phyloP scores from a whole-genome alignment of 495 filamentous ascomycete species.

The Chlorociboria aeruginascens region DNA sequence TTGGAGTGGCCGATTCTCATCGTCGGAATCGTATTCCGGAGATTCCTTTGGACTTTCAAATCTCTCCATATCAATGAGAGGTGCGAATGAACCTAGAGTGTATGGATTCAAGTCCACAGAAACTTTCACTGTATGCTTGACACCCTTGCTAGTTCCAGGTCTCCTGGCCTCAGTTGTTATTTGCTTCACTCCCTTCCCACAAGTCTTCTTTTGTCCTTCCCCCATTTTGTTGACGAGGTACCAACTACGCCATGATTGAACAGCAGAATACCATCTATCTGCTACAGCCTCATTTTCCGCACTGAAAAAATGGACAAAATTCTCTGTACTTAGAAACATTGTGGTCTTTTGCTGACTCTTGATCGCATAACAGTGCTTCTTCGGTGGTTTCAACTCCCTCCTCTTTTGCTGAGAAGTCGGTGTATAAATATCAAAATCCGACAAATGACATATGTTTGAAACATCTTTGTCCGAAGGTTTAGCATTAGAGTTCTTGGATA shows the following conservation, averaged over 20 bases:
- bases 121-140: slow-evolving; percentile 7
- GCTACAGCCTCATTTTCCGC: slow-evolving; percentile 59
- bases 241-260: slow-evolving; percentile 82
- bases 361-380: slow-evolving; percentile 72
- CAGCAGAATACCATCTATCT: slow-evolving; percentile 50
- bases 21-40: slow-evolving; percentile 12
- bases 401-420: slow-evolving; percentile 50
- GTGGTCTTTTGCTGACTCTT: slow-evolving; percentile 88
- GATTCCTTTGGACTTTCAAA: slow-evolving; percentile 23
- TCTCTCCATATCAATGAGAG: slow-evolving; percentile 37
- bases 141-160: slow-evolving; percentile 9
- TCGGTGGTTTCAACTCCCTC: slow-evolving; percentile 59
- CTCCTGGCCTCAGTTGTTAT: neutral
- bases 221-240: slow-evolving; percentile 63
- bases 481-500: slow-evolving; percentile 53
- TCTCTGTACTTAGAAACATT: slow-evolving; percentile 69
- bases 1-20: slow-evolving; percentile 15
- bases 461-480: slow-evolving; percentile 46
- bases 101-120: slow-evolving; percentile 30
- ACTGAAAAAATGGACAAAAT: slow-evolving; percentile 86
- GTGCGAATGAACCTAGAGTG: slow-evolving; percentile 43
- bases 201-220: slow-evolving; percentile 30
- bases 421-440: slow-evolving; percentile 87
- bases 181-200: slow-evolving; percentile 9
- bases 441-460: slow-evolving; percentile 67